Evolutionary conservation across 345 rosid species (phyloP).

Genomic region (Aethionema arabicum): DNA sequence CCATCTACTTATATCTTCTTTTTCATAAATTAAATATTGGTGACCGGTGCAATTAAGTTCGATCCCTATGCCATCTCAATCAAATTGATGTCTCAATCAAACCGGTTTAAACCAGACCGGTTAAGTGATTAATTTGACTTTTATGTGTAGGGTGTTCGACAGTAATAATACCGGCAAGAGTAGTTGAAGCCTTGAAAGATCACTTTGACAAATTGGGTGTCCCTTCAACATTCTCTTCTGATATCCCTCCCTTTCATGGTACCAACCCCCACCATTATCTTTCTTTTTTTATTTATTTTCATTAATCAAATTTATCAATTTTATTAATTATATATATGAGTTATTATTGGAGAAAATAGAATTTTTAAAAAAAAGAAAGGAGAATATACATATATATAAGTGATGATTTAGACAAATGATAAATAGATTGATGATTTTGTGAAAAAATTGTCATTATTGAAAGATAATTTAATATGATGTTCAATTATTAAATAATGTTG

Average conservation of each 20-base stretch:
- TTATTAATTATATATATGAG: constrained; percentile 1
- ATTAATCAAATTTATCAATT: constrained; percentile 8
- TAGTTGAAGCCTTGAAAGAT: constrained; percentile 69
- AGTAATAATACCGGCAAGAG: constrained; percentile 81
- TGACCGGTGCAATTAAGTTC: constrained; percentile 13
- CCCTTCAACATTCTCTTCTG: constrained; percentile 42
- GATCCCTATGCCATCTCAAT: constrained; percentile 12
- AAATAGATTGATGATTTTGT: too few species aligned
- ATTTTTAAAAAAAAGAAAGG: too few species aligned
- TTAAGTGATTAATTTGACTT: constrained; percentile 22
- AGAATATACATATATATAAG: too few species aligned
- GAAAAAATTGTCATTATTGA: too few species aligned
- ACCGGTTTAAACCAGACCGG: neutral
- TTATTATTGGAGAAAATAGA: too few species aligned
- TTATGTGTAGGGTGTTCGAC: constrained; percentile 61
- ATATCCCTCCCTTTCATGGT: constrained; percentile 53
- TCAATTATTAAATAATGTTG: too few species aligned
- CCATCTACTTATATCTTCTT: neutral
- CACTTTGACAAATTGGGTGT: constrained; percentile 69
- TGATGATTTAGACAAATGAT: too few species aligned
- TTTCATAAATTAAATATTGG: constrained; percentile 10
- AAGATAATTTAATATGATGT: too few species aligned
- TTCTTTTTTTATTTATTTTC: constrained; percentile 1
- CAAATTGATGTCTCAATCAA: constrained; percentile 35
- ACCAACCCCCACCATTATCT: constrained; percentile 21